A percentile compares a stretch with the other conserved stretches of the same genome.
phyloP scores from a whole-genome alignment of 495 filamentous ascomycete species.

The Aspergillus haitiensis region DNA sequence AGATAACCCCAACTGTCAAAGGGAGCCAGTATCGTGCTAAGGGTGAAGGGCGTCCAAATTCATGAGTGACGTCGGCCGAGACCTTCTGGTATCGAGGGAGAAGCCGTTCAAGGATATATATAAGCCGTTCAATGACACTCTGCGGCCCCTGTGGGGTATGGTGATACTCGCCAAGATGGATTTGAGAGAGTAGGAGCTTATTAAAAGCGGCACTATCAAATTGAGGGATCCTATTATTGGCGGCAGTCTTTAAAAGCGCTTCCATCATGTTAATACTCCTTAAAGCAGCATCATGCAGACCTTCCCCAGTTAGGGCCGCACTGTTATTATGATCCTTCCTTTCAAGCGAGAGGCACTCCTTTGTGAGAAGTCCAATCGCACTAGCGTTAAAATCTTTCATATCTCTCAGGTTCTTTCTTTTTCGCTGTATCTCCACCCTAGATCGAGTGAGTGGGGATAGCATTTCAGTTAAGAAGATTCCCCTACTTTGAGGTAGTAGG shows the following conservation, averaged over 20 bases:
- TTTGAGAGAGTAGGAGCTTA: conserved; percentile 50
- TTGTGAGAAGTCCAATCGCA: conserved; percentile 81
- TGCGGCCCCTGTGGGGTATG: conserved; percentile 46
- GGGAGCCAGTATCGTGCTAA: conserved; percentile 88
- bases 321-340: conserved; percentile 23
- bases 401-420: conserved; percentile 63
- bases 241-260: conserved; percentile 58
- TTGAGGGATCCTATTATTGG: conserved; percentile 57
- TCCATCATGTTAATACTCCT: conserved; percentile 79
- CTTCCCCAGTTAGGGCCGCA: conserved; percentile 43
- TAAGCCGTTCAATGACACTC: conserved; percentile 64
- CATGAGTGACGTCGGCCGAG: conserved; percentile 48
- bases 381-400: conserved; percentile 79
- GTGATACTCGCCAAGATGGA: conserved; percentile 27
- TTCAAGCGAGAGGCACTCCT: conserved; percentile 70
- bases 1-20: conserved; percentile 58
- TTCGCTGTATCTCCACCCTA: conserved; percentile 67
- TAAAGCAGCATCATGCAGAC: conserved; percentile 71
- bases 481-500: conserved; percentile 58
- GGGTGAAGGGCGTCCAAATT: conserved; percentile 74
- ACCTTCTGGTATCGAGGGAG: conserved; percentile 58
- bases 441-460: conserved; percentile 69
- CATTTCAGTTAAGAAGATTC: conserved; percentile 55
- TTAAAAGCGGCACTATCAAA: conserved; percentile 76
- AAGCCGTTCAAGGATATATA: conserved; percentile 58